These are phyloP conservation scores for Stagonosporopsis vannaccii DNA, from an alignment of 2,329 filamentous ascomycete genomes.

Conservation along the genomic window DNA sequence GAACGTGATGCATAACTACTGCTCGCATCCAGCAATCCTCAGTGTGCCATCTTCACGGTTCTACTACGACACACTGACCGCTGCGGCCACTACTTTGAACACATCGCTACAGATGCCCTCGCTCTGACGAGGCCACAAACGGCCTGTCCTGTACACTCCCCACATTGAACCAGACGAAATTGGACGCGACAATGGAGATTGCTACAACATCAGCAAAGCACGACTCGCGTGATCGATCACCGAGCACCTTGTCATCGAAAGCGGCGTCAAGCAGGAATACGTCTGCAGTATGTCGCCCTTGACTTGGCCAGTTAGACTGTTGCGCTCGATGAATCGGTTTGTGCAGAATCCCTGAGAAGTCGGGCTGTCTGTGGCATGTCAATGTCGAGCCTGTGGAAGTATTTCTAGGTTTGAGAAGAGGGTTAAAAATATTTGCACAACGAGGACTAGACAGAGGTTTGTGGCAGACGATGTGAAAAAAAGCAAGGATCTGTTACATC, in stretches of 20 bases:
- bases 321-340: constrained; percentile 49
- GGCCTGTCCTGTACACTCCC: constrained; percentile 54
- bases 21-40: constrained; percentile 56
- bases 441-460: constrained; percentile 45
- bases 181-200: constrained; percentile 51
- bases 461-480: constrained; percentile 40
- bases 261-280: constrained; percentile 41
- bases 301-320: constrained; percentile 52
- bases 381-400: constrained; percentile 57
- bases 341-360: constrained; percentile 13
- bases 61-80: constrained; percentile 55
- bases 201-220: constrained; percentile 47
- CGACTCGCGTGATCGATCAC: constrained; percentile 42
- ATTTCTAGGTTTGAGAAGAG: constrained; percentile 55
- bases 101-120: constrained; percentile 36
- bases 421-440: constrained; percentile 56
- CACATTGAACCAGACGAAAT: constrained; percentile 51
- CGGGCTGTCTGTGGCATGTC: constrained; percentile 47
- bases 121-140: constrained; percentile 49
- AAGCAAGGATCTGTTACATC: constrained; percentile 48
- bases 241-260: constrained; percentile 33
- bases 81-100: constrained; percentile 42
- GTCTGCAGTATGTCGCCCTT: constrained; percentile 57
- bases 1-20: constrained; percentile 56
- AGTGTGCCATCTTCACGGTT: constrained; percentile 52